Evolutionary conservation across 768 basidiomycete species (phyloP).

Genomic region (Dacryopinax spathularia): DNA sequence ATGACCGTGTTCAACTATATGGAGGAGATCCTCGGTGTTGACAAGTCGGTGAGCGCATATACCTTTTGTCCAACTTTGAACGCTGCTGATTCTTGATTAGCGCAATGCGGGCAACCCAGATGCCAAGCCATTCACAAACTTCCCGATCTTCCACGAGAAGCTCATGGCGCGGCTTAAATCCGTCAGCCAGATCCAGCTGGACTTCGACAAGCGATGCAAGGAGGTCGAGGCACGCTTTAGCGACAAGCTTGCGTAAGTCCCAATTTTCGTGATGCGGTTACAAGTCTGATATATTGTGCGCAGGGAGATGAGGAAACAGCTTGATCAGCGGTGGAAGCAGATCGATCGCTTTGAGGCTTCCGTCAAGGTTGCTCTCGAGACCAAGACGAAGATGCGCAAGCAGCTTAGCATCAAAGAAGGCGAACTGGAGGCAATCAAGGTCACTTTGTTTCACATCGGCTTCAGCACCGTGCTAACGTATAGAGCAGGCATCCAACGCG

Average conservation of each 20-base stretch:
- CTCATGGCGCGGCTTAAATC: constrained; percentile 75
- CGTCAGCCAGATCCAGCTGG: constrained; percentile 66
- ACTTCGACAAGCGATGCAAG: constrained; percentile 76
- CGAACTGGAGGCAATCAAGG: constrained; percentile 81
- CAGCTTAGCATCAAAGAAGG: constrained; percentile 72
- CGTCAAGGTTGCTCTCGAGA: constrained; percentile 65
- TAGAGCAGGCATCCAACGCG: constrained; percentile 46
- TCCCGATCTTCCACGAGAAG: constrained; percentile 86
- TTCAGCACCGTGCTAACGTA: neutral
- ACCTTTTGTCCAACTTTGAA: neutral
- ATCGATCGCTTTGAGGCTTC: constrained; percentile 84
- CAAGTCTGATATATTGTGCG: neutral
- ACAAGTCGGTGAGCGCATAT: constrained; percentile 56
- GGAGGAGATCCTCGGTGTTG: constrained; percentile 83
- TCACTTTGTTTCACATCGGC: constrained; percentile 21
- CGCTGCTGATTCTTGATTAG: constrained; percentile 23
- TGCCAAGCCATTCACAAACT: constrained; percentile 88
- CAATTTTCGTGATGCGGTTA: neutral
- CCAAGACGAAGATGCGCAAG: constrained; percentile 69
- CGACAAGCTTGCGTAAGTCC: constrained; percentile 46
- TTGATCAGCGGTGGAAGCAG: constrained; percentile 79
- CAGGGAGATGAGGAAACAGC: constrained; percentile 65
- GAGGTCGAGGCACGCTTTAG: constrained; percentile 58
- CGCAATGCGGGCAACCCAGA: constrained; percentile 64
- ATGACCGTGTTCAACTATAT: constrained; percentile 89